Evolutionary conservation across 2,329 filamentous ascomycete genomes (phyloP), one percentile per base, ranked within the genome.

Genomic region (Penicillium rolfsii): DNA sequence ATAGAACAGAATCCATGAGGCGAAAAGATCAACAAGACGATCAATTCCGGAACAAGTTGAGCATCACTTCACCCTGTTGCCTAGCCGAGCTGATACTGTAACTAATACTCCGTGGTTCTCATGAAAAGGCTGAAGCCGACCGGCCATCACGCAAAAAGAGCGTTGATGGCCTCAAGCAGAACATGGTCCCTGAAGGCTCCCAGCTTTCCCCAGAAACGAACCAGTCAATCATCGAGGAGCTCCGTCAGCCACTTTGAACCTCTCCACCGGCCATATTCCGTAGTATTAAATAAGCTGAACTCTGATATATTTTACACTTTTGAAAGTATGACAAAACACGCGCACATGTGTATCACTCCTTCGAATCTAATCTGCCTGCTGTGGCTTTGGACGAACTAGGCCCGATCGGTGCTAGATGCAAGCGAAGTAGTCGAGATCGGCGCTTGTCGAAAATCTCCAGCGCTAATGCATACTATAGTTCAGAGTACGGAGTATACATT

Each of bases 331-430:
- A 24, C 19, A 22, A 22, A 22, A 22, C 19, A 22, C 19, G 19
- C 19, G 40, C n/a, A 22, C 24, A 5, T 43, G 19, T 19, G n/a
- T 7, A 38, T 40, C 19, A 43, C 28, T 11, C n/a, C 19, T 26
- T 33, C 14, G 12, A 41, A 26, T 52, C 22, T 12, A 36, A n/a
- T 54, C 22, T 33, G 24, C 19, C 43, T 28, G 24, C 12, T 28
- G 14, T 46, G 43, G 45, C 26, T 35, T 22, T 41, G 41, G 8
- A 19, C 22, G 38, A 52, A 45, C 58, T 55, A 60, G 30, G 46
- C 49, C 61, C 40, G 36, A 61, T 58, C 28, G 14, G 55, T 55
- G 30, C 28, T 61, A 63, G 57, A 49, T 19, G 33, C n/a, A 5
- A 33, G n/a, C 8, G 38, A 52, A 38, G 14, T 46, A 50, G 41